A percentile compares a stretch with the other conserved stretches of the same genome.
These are phyloP conservation scores for Nakazawaea wickerhamii DNA, from an alignment of 805 yeast species.

Conservation along the genomic window DNA sequence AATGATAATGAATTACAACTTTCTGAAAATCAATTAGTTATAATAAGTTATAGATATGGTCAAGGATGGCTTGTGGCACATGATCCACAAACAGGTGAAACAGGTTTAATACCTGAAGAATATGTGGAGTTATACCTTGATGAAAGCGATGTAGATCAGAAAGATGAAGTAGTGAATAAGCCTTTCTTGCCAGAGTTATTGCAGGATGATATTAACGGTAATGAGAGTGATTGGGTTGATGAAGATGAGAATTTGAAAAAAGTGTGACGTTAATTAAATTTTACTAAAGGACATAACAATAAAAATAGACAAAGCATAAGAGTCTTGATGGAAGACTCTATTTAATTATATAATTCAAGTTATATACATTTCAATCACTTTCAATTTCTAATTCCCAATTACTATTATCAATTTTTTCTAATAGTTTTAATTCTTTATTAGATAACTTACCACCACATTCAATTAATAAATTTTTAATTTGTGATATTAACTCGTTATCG, in stretches of 20 bases:
- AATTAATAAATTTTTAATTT: constrained; percentile 35
- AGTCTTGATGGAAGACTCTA: too few relatives aligned
- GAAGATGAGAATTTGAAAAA: constrained; percentile 20
- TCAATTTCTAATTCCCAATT: constrained; percentile 52
- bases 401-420: constrained; percentile 44
- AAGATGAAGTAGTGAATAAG: constrained; percentile 34
- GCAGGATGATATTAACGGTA: constrained; percentile 18
- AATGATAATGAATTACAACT: constrained; percentile 87
- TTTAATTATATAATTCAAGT: too few relatives aligned
- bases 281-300: not conserved
- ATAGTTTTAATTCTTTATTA: constrained; percentile 22
- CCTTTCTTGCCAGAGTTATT: constrained; percentile 37
- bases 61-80: constrained; percentile 98
- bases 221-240: constrained; percentile 24
- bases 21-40: constrained; percentile 73
- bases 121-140: constrained; percentile 58
- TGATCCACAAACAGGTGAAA: constrained; percentile 67
- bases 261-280: constrained; percentile 3
- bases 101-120: constrained; percentile 94
- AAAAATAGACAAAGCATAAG: not conserved
- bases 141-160: constrained; percentile 22
- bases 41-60: constrained; percentile 88
- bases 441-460: constrained; percentile 32
- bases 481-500: constrained; percentile 24
- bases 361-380: constrained; percentile 26